Base-by-base conservation (phyloP, 805 yeast species). In the Yarrowia sp. region DNA sequence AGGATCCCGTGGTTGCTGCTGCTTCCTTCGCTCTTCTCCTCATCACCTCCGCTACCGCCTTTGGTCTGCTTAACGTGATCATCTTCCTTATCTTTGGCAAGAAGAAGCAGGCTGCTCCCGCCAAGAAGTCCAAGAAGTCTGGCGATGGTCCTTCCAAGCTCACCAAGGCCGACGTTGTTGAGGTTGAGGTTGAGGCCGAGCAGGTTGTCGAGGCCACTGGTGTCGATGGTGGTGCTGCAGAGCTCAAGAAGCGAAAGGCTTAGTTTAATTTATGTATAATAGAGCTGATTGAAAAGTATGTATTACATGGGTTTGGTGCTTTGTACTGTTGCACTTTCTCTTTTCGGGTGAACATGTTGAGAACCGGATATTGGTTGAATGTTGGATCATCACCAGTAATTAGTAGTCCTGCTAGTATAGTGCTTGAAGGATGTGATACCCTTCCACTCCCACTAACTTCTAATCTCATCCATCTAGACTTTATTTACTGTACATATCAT, bases 141-240 rank as follows among this genome's bases (percentile, higher is more conserved):
- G 95, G 90, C 71, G 90, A 84, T 72, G 77, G 75, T 56, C 85
- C 83, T 65, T 91, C 88, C 28, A 71, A 74, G 66, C 71, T 77
- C 70, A 86, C 91, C 65, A 78, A 82, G 11, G 92, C 90, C 22
- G 74, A 77, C 6, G 87, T 85, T 7, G 70, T 59, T 7, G 87
- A 83, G 72, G 97, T 96, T 6, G 85, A 76, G 36, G 85, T 92
- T 32, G 78, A 77, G 1, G 85, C 89, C 22, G 70, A 78, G 49
- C 85, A 81, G 70, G 90, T 96, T 96, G 88, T 88, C 71, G 96
- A 89, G 54, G 90, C 85, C 68, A 30, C 63, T 10, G 63, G 63
- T 14, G 40, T 58, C 32, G 63, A 58, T 14, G 63, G 10, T 11
- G 32, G 41, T 30, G 7, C 46, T 17, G 41, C 51, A 30, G 51